Evolutionary conservation across 2,329 filamentous ascomycete genomes (phyloP).

Genomic region (Ceratocystis ficicola): DNA sequence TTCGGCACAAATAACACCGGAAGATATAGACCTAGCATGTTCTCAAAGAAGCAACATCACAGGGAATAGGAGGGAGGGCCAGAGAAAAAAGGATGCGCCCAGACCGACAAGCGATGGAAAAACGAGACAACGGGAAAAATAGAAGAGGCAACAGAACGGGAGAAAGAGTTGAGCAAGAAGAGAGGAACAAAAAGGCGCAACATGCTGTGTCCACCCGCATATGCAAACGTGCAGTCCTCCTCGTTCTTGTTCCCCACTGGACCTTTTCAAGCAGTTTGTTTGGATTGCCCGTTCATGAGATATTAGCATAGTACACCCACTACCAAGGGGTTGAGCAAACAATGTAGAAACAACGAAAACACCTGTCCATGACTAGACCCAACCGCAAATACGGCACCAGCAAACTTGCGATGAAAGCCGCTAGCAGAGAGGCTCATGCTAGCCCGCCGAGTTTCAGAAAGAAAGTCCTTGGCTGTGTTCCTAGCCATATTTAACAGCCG

Average conservation of each 20-base stretch:
- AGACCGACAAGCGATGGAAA: constrained; percentile 6
- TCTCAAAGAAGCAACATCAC: not conserved
- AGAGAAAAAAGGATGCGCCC: not conserved
- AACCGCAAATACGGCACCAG: too few species aligned
- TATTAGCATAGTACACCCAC: too few species aligned
- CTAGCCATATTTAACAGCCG: too few species aligned
- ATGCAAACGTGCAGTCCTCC: too few species aligned
- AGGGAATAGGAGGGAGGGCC: not conserved
- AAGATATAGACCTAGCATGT: constrained; percentile 7
- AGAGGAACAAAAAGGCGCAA: not conserved
- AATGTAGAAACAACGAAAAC: too few species aligned
- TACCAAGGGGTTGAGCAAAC: too few species aligned
- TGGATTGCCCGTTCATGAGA: too few species aligned
- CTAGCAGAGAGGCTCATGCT: too few species aligned
- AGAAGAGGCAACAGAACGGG: not conserved
- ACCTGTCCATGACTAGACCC: too few species aligned
- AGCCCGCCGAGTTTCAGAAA: not conserved
- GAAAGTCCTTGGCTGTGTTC: not conserved
- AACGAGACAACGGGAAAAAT: not conserved
- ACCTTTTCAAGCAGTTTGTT: too few species aligned
- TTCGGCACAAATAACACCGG: constrained; percentile 12
- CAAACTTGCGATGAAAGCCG: too few species aligned
- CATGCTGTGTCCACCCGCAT: too few species aligned
- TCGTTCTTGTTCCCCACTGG: not conserved
- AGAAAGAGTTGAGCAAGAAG: not conserved